Evolutionary conservation across 2,329 filamentous ascomycete genomes (phyloP).

Genomic region (Clarireedia paspali): DNA sequence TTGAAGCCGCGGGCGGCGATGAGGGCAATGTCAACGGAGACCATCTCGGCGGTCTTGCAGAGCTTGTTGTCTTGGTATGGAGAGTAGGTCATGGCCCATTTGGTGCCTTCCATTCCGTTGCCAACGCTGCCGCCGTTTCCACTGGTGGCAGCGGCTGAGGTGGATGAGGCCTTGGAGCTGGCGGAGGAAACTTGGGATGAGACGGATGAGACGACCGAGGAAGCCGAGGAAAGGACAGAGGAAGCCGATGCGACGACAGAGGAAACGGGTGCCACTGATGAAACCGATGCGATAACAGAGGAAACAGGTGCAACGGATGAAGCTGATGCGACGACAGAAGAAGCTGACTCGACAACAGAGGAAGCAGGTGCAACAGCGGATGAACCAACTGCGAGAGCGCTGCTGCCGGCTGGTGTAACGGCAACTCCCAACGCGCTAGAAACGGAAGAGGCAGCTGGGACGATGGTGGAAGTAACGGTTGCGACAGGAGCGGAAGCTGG

Average conservation of each 20-base stretch:
- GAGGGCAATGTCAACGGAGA: constrained; percentile 50
- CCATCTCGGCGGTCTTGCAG: constrained; percentile 57
- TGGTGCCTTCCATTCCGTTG: constrained; percentile 12
- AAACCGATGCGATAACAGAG: constrained; percentile 1
- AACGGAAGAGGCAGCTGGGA: constrained; percentile 11
- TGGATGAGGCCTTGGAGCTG: constrained; percentile 1
- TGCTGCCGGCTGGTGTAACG: constrained; percentile 15
- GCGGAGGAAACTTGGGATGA: constrained; percentile 31
- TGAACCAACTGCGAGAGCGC: constrained; percentile 12
- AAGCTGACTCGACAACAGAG: constrained; percentile 12
- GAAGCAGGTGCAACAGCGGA: constrained; percentile 12
- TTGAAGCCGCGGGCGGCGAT: constrained; percentile 62
- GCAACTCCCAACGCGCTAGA: constrained; percentile 14
- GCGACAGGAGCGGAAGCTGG: not conserved
- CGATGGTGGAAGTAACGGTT: constrained; percentile 25
- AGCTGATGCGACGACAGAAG: constrained; percentile 13
- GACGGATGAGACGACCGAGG: constrained; percentile 22
- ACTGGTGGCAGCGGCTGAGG: constrained; percentile 45
- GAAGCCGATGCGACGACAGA: constrained; percentile 22
- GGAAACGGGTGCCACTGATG: constrained; percentile 22
- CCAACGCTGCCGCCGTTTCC: constrained; percentile 13
- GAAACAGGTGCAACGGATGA: constrained; percentile 29
- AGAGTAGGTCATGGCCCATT: constrained; percentile 75
- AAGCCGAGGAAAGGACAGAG: constrained; percentile 22
- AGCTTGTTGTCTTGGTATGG: constrained; percentile 53